Conservation (phyloP, 2,329 filamentous ascomycete species). For the Alternaria hordeiaustralica region DNA sequence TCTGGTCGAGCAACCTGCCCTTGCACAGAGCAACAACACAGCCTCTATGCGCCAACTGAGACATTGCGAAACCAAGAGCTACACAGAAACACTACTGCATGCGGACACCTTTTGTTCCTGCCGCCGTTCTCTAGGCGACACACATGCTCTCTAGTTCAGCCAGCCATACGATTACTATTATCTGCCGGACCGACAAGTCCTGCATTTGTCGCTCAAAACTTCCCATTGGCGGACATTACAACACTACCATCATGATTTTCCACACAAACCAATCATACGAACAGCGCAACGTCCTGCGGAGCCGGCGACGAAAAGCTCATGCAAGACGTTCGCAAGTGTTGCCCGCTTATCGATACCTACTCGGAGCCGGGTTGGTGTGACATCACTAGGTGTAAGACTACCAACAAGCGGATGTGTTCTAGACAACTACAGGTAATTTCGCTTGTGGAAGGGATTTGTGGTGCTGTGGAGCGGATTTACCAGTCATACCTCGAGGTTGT, state of each 20-base stretch:
- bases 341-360: slow-evolving; percentile 18
- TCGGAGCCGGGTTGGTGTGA: slow-evolving; percentile 2
- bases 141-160: not conserved
- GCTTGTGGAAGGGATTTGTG: slow-evolving; percentile 9
- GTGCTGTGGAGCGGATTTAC: not conserved
- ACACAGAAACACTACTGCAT: slow-evolving; percentile 2
- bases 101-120: not conserved
- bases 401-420: slow-evolving; percentile 3
- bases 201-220: not conserved
- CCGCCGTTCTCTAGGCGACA: not conserved
- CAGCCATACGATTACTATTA: not conserved
- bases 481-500: not conserved
- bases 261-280: slow-evolving; percentile 12
- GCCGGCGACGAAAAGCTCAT: not conserved
- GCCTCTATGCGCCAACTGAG: not conserved
- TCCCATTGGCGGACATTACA: slow-evolving; percentile 9
- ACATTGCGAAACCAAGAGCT: not conserved
- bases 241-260: not conserved
- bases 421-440: slow-evolving; percentile 11
- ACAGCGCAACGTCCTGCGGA: slow-evolving; percentile 1
- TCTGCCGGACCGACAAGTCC: not conserved
- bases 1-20: not conserved
- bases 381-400: slow-evolving; percentile 8
- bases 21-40: not conserved
- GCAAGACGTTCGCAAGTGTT: slow-evolving; percentile 5